Evolutionary conservation across 163 green algal genomes (phyloP).

Genomic region (Picocystis sp.): DNA sequence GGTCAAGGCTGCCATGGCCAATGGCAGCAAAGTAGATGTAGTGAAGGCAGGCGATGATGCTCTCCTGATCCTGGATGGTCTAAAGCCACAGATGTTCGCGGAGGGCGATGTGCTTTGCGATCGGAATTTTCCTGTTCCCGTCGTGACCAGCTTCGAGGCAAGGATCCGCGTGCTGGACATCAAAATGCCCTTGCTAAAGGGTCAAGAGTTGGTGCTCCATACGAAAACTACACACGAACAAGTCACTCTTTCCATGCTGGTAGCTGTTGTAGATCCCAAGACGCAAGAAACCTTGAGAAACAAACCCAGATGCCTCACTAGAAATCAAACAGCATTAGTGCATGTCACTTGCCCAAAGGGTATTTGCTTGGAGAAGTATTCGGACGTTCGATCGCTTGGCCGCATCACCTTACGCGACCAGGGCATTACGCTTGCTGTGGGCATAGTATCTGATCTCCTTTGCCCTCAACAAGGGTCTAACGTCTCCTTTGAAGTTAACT

Average conservation of each 20-base stretch:
- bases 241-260: slow-evolving; percentile 41
- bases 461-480: too few species aligned
- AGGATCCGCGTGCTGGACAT: slow-evolving; percentile 55
- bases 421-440: slow-evolving; percentile 69
- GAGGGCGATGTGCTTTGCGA: slow-evolving; percentile 63
- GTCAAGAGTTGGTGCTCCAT: slow-evolving; percentile 38
- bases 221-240: slow-evolving; percentile 53
- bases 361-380: slow-evolving; percentile 60
- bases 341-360: slow-evolving; percentile 41
- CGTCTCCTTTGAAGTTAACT: too few species aligned
- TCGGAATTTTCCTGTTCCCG: slow-evolving; percentile 51
- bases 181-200: slow-evolving; percentile 26
- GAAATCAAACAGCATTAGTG: slow-evolving; percentile 59
- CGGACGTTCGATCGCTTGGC: slow-evolving; percentile 51
- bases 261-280: slow-evolving; percentile 51
- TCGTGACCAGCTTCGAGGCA: slow-evolving; percentile 38
- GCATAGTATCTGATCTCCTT: slow-evolving; percentile 44
- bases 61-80: too few species aligned
- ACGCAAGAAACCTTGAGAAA: slow-evolving; percentile 32
- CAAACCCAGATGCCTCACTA: slow-evolving; percentile 11
- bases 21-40: slow-evolving; percentile 33
- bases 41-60: slow-evolving; percentile 32
- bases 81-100: too few species aligned
- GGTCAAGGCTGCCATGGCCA: slow-evolving; percentile 28
- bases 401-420: slow-evolving; percentile 62